Percentiles rank a stretch among this genome's conserved stretches.
phyloP scores from a whole-genome alignment of 2,329 filamentous ascomycete genomes.

The Xylariaceae sp. region DNA sequence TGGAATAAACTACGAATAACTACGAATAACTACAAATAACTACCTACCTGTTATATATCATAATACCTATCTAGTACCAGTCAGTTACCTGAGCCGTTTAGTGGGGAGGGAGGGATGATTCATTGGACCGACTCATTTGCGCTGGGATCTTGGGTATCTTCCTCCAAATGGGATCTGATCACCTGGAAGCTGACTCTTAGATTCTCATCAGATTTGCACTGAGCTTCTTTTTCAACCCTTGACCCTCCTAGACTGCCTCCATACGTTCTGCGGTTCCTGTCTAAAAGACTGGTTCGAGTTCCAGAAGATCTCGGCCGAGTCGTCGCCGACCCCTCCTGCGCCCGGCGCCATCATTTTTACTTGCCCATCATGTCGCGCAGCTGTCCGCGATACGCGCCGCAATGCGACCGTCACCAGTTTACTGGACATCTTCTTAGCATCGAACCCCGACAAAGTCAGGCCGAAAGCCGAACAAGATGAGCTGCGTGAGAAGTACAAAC shows the following conservation, averaged over 20 bases:
- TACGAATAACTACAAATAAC: no score
- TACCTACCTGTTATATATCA: not conserved
- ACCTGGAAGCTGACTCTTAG: not conserved
- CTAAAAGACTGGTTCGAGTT: conserved; percentile 93
- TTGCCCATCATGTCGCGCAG: conserved; percentile 85
- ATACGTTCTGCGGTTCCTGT: conserved; percentile 94
- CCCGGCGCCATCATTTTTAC: conserved; percentile 59
- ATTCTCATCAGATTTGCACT: conserved; percentile 73
- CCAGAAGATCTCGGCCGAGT: conserved; percentile 59
- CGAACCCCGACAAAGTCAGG: conserved; percentile 71
- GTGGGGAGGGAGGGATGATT: not conserved
- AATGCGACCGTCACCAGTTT: conserved; percentile 88
- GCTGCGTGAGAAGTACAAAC: conserved; percentile 69
- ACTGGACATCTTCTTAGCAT: conserved; percentile 77
- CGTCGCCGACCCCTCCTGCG: conserved; percentile 43
- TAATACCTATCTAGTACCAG: conserved; percentile 11
- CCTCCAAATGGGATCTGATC: no score
- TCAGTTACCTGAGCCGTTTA: conserved; percentile 9
- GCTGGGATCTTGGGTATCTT: not conserved
- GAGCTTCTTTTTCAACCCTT: conserved; percentile 88
- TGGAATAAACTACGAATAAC: no score
- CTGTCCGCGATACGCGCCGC: conserved; percentile 78
- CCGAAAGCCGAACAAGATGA: conserved; percentile 68
- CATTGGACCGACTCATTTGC: not conserved
- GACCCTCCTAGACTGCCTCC: conserved; percentile 85